Percentiles rank a stretch among this genome's conserved stretches.
These are phyloP conservation scores for Trichoderma oligosporum DNA, from an alignment of 2,329 filamentous ascomycete species.

Conservation along the genomic window DNA sequence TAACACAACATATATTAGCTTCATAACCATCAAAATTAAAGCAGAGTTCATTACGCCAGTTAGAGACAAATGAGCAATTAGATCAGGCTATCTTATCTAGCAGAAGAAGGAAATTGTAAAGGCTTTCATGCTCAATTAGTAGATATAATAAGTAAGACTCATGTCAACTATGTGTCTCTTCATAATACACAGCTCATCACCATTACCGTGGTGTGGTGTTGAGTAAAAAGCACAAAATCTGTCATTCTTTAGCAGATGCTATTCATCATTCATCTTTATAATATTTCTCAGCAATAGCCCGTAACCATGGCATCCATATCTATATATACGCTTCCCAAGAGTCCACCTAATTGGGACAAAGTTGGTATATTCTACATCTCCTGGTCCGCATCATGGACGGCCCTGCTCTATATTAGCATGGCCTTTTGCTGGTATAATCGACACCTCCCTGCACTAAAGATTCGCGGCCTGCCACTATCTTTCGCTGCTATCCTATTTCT, in stretches of 20 bases:
- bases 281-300: background rate
- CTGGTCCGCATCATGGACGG: constrained; percentile 29
- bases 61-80: background rate
- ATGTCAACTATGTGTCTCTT: background rate
- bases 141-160: background rate
- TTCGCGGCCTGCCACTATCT: constrained; percentile 37
- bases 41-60: background rate
- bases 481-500: constrained; percentile 37
- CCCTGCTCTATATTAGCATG: constrained; percentile 35
- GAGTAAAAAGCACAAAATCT: background rate
- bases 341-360: constrained; percentile 27
- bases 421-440: constrained; percentile 34
- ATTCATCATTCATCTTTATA: background rate
- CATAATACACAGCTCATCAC: too few species aligned
- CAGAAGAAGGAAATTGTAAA: background rate
- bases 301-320: constrained; percentile 21
- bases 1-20: constrained; percentile 11
- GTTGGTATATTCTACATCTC: constrained; percentile 31
- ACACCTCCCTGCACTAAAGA: constrained; percentile 35
- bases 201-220: background rate
- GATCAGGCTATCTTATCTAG: background rate
- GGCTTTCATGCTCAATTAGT: background rate
- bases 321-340: constrained; percentile 31
- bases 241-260: background rate
- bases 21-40: background rate